phyloP scores from a whole-genome alignment of 2,329 filamentous ascomycete species.

The Metarhizium guizhouense region DNA sequence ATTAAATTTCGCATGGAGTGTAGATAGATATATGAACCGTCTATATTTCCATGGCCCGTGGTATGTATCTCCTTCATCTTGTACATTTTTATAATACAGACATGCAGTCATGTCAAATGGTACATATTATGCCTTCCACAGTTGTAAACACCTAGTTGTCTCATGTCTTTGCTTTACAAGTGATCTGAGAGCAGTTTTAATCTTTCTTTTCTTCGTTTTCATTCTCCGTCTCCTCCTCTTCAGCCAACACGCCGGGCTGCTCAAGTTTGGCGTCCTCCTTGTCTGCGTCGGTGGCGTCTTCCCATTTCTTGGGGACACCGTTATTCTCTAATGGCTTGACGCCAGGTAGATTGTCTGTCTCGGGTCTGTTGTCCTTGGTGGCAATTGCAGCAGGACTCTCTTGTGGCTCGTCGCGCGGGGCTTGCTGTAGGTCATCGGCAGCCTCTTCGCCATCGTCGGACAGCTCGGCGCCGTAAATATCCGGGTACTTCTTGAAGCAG shows the following conservation, averaged over 20 bases:
- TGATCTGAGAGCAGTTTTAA: neutral
- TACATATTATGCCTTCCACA: constrained; percentile 6
- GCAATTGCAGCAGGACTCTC: neutral
- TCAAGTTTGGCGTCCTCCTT: constrained; percentile 12
- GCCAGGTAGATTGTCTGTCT: constrained; percentile 8
- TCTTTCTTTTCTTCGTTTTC: constrained; percentile 7
- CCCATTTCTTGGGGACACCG: constrained; percentile 11
- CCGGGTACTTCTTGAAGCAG: constrained; percentile 88
- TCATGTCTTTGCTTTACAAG: neutral
- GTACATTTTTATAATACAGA: constrained; percentile 8
- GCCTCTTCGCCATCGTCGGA: constrained; percentile 52
- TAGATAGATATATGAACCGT: constrained; percentile 3
- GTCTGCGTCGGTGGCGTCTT: constrained; percentile 23
- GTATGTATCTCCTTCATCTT: neutral
- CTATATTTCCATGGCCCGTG: neutral
- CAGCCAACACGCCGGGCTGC: constrained; percentile 3
- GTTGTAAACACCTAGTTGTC: neutral
- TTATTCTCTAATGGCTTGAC: constrained; percentile 5
- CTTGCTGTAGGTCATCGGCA: constrained; percentile 10
- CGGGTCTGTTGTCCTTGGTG: constrained; percentile 4
- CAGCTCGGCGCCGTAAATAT: constrained; percentile 84
- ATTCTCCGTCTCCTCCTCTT: constrained; percentile 11
- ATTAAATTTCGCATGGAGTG: neutral
- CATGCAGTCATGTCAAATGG: constrained; percentile 4
- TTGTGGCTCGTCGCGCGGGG: constrained; percentile 4